Evolutionary conservation across 495 filamentous ascomycete species (phyloP).

Genomic region (Xylaria flabelliformis): DNA sequence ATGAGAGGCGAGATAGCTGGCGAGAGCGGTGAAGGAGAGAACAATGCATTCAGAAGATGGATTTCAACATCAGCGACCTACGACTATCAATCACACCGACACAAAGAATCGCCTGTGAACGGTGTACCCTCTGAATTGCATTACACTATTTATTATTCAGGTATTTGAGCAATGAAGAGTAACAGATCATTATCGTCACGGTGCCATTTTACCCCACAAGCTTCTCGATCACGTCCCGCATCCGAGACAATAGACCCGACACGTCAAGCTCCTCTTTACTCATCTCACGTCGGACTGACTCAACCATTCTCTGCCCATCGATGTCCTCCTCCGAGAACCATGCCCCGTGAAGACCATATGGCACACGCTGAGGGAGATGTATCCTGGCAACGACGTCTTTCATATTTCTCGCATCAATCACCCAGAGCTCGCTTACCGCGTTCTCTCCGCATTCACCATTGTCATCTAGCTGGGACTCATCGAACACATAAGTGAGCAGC

Average conservation of each 20-base stretch:
- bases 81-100: neutral
- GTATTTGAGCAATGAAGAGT: neutral
- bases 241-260: constrained; percentile 28
- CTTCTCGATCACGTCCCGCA: constrained; percentile 31
- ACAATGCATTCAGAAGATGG: no score
- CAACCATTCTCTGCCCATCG: constrained; percentile 42
- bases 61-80: no score
- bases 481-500: constrained; percentile 67
- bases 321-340: constrained; percentile 69
- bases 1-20: no score
- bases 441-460: constrained; percentile 47
- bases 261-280: constrained; percentile 26
- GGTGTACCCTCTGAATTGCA: neutral
- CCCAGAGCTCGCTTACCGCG: constrained; percentile 67
- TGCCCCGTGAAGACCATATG: constrained; percentile 69
- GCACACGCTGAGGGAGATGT: constrained; percentile 65
- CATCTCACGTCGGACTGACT: constrained; percentile 30
- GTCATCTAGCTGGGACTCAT: constrained; percentile 55
- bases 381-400: constrained; percentile 60
- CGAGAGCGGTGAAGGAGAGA: no score
- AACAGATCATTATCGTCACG: neutral
- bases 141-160: neutral
- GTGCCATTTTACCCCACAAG: constrained; percentile 27
- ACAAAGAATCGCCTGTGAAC: neutral
- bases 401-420: constrained; percentile 67